Evolutionary conservation across 306 rosid genomes (phyloP).

Genomic region (Prunus fruticosa): DNA sequence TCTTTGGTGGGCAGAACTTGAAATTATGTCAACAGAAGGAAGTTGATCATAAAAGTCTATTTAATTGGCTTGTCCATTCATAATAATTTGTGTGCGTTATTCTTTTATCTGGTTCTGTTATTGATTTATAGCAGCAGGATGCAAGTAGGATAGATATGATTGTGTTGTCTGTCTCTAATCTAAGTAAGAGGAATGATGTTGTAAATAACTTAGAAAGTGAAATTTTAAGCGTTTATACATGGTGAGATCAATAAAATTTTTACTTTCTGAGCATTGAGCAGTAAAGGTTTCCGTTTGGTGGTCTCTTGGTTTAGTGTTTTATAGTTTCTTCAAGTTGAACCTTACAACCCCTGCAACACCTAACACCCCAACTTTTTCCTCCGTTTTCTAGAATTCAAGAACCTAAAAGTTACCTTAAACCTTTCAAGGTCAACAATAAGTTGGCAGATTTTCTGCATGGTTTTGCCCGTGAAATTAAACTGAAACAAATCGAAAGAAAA

Average conservation of each 20-base stretch:
- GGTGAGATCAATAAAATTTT: constrained; percentile 7
- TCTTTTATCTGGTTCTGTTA: constrained; percentile 26
- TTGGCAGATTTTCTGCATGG: neutral
- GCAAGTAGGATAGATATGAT: constrained; percentile 12
- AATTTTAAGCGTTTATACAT: neutral
- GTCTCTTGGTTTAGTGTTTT: neutral
- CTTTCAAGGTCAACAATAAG: neutral
- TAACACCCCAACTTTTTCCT: too few relatives aligned
- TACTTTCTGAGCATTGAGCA: neutral
- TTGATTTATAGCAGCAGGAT: constrained; percentile 23
- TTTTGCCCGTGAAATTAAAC: neutral
- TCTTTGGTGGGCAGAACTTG: constrained; percentile 98
- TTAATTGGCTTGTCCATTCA: constrained; percentile 7
- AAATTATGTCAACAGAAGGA: constrained; percentile 61
- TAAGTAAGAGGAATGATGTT: constrained; percentile 6
- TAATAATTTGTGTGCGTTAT: neutral
- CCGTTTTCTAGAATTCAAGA: too few relatives aligned
- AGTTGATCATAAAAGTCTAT: constrained; percentile 31
- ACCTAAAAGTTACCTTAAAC: neutral
- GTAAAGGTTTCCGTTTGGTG: neutral
- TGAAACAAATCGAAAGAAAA: neutral
- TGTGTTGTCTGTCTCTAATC: constrained; percentile 15
- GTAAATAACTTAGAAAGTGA: constrained; percentile 20
- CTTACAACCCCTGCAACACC: too few relatives aligned
- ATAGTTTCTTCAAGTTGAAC: neutral